These are phyloP conservation scores for Solanum pinnatisectum DNA, from an alignment of 257 asterid species.

Conservation along the genomic window DNA sequence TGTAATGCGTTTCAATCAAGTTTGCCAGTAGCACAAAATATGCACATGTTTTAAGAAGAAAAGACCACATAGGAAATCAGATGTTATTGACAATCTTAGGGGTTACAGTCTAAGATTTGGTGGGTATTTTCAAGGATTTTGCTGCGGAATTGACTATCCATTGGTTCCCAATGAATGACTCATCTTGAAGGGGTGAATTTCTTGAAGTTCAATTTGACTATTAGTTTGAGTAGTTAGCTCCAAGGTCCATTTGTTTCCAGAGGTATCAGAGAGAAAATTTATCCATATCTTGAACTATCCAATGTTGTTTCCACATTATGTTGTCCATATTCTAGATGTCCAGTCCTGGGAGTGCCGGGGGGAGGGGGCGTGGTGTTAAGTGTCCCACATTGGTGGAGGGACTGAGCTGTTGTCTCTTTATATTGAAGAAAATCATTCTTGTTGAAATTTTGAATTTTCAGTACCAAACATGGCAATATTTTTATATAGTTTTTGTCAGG, in stretches of 20 bases:
- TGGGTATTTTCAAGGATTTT: neutral
- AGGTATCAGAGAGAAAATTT: neutral
- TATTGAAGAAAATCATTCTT: neutral
- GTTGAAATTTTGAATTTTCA: neutral
- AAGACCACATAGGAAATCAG: neutral
- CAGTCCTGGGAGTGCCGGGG: neutral
- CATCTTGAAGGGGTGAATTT: constrained; percentile 1
- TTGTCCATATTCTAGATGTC: neutral
- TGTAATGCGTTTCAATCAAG: neutral
- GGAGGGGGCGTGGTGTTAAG: neutral
- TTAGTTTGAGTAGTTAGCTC: neutral
- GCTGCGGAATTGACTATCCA: neutral
- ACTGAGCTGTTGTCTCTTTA: neutral
- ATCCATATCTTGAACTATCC: neutral
- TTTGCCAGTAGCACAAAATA: neutral
- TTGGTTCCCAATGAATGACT: neutral
- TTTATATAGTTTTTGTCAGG: neutral
- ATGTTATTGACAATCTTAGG: neutral
- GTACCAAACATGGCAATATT: neutral
- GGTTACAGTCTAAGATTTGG: neutral
- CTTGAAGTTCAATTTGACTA: neutral
- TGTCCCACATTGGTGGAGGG: neutral
- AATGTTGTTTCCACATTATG: neutral
- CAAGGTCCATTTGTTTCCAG: neutral
- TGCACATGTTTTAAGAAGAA: neutral